Conservation (phyloP, 2,329 filamentous ascomycete genomes). For the Monascus ruber region DNA sequence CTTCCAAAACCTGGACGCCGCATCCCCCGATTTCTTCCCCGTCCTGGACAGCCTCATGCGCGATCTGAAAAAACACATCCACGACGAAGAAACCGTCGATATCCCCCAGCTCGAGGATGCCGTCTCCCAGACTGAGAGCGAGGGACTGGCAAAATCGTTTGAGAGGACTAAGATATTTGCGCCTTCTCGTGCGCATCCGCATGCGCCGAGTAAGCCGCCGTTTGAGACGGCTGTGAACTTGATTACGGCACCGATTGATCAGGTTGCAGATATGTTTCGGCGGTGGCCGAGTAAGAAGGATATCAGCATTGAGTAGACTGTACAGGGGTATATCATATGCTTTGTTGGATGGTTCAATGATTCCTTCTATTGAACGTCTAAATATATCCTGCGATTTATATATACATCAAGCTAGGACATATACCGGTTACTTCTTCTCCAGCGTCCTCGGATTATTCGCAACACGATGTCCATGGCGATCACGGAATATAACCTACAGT, state of each 20-base stretch:
- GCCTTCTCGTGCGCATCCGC: conserved; percentile 41
- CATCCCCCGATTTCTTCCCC: conserved; percentile 32
- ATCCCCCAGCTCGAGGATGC: conserved; percentile 38
- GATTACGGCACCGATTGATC: conserved; percentile 47
- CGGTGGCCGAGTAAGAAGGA: conserved; percentile 36
- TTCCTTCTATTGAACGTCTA: neutral
- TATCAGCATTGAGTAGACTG: neutral
- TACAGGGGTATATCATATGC: neutral
- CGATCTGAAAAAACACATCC: conserved; percentile 36
- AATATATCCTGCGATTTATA: too few relatives aligned
- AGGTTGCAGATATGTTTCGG: conserved; percentile 43
- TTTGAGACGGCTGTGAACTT: conserved; percentile 47
- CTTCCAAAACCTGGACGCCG: conserved; percentile 37
- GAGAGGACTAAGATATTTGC: conserved; percentile 43
- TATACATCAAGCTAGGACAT: neutral
- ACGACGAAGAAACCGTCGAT: conserved; percentile 41
- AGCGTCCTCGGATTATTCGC: neutral
- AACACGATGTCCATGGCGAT: neutral
- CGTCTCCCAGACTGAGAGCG: conserved; percentile 25
- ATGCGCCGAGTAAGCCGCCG: conserved; percentile 40
- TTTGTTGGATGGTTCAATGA: neutral
- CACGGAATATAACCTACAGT: neutral
- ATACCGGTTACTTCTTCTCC: neutral
- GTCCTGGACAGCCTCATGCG: conserved; percentile 36
- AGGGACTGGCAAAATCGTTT: conserved; percentile 34